Evolutionary conservation across 768 basidiomycete species (phyloP), one percentile per base, ranked within the genome.

Genomic region (Suillus brevipes): DNA sequence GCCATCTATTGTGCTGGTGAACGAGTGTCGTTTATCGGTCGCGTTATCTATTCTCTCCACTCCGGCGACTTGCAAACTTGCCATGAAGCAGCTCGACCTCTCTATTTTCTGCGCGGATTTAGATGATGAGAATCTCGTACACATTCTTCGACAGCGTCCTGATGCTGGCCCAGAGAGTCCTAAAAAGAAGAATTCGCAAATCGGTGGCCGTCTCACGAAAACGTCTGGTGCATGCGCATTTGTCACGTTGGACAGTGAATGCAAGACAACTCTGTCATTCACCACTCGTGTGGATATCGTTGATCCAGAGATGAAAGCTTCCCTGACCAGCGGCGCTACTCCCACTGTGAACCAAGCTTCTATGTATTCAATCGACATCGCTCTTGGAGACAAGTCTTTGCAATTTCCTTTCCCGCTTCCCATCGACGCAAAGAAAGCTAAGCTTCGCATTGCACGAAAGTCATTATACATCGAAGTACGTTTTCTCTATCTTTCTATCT

Each of bases 371-470:
- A 10, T 50, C 49, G 58, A 47, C 16, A 28, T 75, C 37, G 56
- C 42, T 42, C 60, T 75, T 2, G 69, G 60, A 36, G 62, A 65
- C 1, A 70, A 74, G 61, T 38, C 63, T 6, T 69, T 79, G 59
- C 57, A 62, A 40, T 64, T 85, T 8, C 9, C 56, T 1, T 85
- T 79, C 52, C 85, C 84, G 0, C 80, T 83, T 53, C 83, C 83
- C 10, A 72, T 87, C 12, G 69, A 80, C 38, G 75, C 77, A 6
- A 65, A 68, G 23, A 74, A 75, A 18, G 60, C 71, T 2, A 84
- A 77, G 67, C 68, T 82, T 12, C 79, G 84, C 6, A 68, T 87
- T 40, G 87, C 87, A 10, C 79, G 87, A 45, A 86, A 84, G 67
- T 88, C 85, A 1, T 78, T 71, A 31, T 88, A 84, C 64, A 73